Base-by-base conservation (phyloP, 2,329 filamentous ascomycete genomes). In the Trematosphaeria pertusa region DNA sequence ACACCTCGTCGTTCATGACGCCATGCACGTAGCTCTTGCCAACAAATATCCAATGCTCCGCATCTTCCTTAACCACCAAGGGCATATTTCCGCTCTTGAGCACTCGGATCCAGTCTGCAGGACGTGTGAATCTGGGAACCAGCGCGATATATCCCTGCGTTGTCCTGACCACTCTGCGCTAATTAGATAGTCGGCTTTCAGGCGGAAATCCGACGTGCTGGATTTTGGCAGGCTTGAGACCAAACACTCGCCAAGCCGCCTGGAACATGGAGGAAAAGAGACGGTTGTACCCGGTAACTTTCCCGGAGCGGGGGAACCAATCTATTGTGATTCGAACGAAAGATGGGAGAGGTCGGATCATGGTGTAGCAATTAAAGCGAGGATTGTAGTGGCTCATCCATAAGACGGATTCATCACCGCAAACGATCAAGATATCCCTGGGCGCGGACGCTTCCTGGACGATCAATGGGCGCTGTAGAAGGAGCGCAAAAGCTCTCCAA, bases 1-100 rank as follows among this genome's bases (percentile, higher is more conserved):
- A 52, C 8, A 48, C 56, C 32, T 58, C 54, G 12, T 55, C 55
- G 21, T 60, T 48, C 59, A 62, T 62, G 2, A 57, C 36, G 0
- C 49, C 55, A 19, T 62, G 52, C 2, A 59, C 39, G 30, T 60
- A 60, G 0, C 43, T 35, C 26, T 60, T 46, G 2, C 55, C 57
- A 0, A 59, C 37, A 2, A 60, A 39, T 10, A 46, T 18, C 33
- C 43, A 55, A 10, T 44, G 18, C 4, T 18, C 1, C 5, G 17
- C 30, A 10, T 28, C 31, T 0, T 24, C 11, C 8, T 48, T 48
- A 10, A 58, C 31, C 14, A 54, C 37, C 30, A 61, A 56, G 0
- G 56, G 62, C 10, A 61, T 50, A 17, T 47, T 39, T 2, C 54
- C 55, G 10, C 59, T 59, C 8, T 50, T 28, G 1, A 61, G 54